Evolutionary conservation across 1,284 basidiomycete species (phyloP), one percentile per base, ranked within the genome.

Genomic region (Exobasidium rhododendri): DNA sequence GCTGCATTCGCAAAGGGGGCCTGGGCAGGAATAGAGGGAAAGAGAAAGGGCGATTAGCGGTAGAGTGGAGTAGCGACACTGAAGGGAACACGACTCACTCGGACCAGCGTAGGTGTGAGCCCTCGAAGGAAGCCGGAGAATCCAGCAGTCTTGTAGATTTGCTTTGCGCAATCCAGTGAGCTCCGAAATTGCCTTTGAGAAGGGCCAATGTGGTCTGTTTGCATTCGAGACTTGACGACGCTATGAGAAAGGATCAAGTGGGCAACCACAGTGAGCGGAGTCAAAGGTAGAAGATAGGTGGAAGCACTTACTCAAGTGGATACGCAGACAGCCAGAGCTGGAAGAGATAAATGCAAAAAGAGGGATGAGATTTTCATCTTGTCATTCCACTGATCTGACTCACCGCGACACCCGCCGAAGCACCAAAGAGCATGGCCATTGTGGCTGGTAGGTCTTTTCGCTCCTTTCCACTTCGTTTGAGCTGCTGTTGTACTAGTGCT

Each of bases 121-220:
- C 94, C 94, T 40, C 92, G 87, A 40, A 88, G 89, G 82, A 97
- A 97, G 3, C 92, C 94, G 51, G 84, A 82, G 40, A 88, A 82
- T 2, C 94, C 94, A 80, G 94, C 91, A 11, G 86, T 84, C 60
- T 85, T 82, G 87, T 88, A 93, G 17, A 92, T 88, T 65, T 87
- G 89, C 43, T 85, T 85, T 43, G 90, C 86, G 71, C 92, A 96
- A 78, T 96, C 89, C 32, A 90, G 68, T 10, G 90, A 86, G 11
- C 89, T 89, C 45, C 83, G 85, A 83, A 94, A 97, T 78, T 89
- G 89, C 17, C 74, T 58, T n/a, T 71, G n/a, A 2, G 50, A 26
- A 0, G 69, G 65, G 13, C 58, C 57, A 72, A 89, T 87, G 4
- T 70, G 59, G 77, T 97, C 94, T 0, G 93, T 97, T 82, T 97